Evolutionary conservation across 768 basidiomycete species (phyloP), one percentile per base, ranked within the genome.

Genomic region (Galerina sulciceps): DNA sequence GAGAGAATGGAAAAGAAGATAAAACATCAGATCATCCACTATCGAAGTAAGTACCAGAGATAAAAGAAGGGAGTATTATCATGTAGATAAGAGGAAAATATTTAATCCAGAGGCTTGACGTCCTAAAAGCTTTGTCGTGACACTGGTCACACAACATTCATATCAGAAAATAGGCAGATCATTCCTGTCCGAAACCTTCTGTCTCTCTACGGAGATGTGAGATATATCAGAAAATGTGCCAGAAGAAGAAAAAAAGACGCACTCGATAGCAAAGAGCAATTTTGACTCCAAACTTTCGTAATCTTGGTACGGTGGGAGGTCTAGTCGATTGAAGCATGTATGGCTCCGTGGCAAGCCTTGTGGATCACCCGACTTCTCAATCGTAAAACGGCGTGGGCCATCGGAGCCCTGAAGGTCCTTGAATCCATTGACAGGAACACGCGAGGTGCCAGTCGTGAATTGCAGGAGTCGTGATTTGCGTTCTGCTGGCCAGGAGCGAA

Each of bases 351-450:
- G 95, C 48, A 97, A 72, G 45, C 93, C 92, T 13, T 83, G 85
- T 10, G 93, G 89, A 70, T 96, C 94, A 4, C 95, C 95, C 18
- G 89, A 90, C 75, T 96, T 96, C 75, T 97, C 94, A 59, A 97
- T 95, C 10, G 95, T 97, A 71, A 97, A 97, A 59, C 94, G 78
- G 55, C 94, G 79, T 2, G 95, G 94, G 0, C 94, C 94, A 73
- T 97, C 94, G 0, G 91, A 92, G 9, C 94, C 94, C 75, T 96
- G 94, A 6, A 96, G 79, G 68, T 96, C 94, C 69, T 95, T 95
- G 81, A 96, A 96, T 0, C 94, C 95, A 68, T 94, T 94, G 66
- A 94, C 94, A 10, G 94, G 89, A 20, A 91, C 85, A 60, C 90
- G 80, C n/a, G 90, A 91, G 2, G 89, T 91, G 17, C 89, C 89